Evolutionary conservation across 768 basidiomycete species (phyloP).

Genomic region (Clitopilus hobsonii): DNA sequence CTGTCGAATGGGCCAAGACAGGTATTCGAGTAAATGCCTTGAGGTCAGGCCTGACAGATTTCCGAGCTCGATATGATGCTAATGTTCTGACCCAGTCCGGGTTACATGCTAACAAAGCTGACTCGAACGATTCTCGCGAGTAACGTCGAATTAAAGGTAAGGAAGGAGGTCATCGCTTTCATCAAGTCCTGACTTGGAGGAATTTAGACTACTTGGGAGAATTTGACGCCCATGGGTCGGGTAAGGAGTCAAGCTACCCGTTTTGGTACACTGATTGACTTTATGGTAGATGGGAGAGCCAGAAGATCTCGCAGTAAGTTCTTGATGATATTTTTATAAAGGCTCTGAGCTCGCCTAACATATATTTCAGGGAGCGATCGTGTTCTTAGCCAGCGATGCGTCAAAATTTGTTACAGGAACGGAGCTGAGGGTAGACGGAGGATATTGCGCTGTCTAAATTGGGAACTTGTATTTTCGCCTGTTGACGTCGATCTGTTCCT

Average conservation of each 20-base stretch:
- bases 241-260: constrained; percentile 33
- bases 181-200: neutral
- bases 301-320: constrained; percentile 76
- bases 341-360: neutral
- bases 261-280: constrained; percentile 6
- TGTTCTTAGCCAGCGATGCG: constrained; percentile 88
- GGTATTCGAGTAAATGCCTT: constrained; percentile 82
- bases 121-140: constrained; percentile 78
- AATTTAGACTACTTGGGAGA: constrained; percentile 75
- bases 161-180: constrained; percentile 6
- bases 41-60: constrained; percentile 37
- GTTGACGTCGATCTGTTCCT: constrained; percentile 1
- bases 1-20: constrained; percentile 93
- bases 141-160: constrained; percentile 71
- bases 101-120: constrained; percentile 92
- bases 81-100: constrained; percentile 50
- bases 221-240: constrained; percentile 81
- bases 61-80: neutral
- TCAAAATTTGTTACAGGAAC: constrained; percentile 87
- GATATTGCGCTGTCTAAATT: constrained; percentile 69
- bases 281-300: constrained; percentile 77
- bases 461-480: neutral
- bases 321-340: neutral
- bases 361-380: constrained; percentile 66
- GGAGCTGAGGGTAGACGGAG: constrained; percentile 84